phyloP scores from a whole-genome alignment of 805 yeast species.

The Starmerella kuoi region DNA sequence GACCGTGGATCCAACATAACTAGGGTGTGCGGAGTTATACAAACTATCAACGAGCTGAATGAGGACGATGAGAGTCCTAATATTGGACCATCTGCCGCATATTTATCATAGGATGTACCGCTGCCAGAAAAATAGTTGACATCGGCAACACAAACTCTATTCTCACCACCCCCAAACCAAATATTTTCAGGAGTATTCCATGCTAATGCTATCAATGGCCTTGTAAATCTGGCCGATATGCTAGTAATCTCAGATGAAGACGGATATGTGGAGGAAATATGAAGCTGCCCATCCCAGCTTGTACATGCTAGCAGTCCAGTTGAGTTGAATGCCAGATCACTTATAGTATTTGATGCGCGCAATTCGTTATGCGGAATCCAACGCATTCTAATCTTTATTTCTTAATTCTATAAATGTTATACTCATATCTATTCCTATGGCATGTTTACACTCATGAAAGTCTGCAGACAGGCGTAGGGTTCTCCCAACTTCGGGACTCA shows the following conservation, averaged over 20 bases:
- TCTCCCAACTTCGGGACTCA: too few species aligned
- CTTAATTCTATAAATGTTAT: too few species aligned
- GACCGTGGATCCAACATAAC: too few species aligned
- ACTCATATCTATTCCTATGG: too few species aligned
- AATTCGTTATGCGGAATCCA: slow-evolving; percentile 3
- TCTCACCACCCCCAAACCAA: slow-evolving; percentile 12
- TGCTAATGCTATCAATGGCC: slow-evolving; percentile 9
- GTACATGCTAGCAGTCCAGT: slow-evolving; percentile 8
- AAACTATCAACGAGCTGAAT: too few species aligned
- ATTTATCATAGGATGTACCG: neutral
- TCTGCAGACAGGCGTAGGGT: too few species aligned
- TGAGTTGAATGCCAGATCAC: slow-evolving; percentile 1
- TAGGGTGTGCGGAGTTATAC: too few species aligned
- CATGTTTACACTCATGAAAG: too few species aligned
- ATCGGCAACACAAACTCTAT: slow-evolving; percentile 3
- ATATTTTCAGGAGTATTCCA: slow-evolving; percentile 7
- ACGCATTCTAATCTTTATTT: slow-evolving; percentile 1
- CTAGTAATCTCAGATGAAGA: neutral
- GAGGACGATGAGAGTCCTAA: neutral
- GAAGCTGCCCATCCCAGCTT: slow-evolving; percentile 14
- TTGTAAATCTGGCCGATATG: neutral
- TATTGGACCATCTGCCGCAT: neutral
- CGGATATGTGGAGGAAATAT: neutral
- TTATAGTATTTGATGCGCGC: slow-evolving; percentile 3
- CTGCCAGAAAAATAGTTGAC: too few species aligned